Base-by-base conservation (phyloP, 192 early-diverging fungal species). In the Entomortierella parvispora region DNA sequence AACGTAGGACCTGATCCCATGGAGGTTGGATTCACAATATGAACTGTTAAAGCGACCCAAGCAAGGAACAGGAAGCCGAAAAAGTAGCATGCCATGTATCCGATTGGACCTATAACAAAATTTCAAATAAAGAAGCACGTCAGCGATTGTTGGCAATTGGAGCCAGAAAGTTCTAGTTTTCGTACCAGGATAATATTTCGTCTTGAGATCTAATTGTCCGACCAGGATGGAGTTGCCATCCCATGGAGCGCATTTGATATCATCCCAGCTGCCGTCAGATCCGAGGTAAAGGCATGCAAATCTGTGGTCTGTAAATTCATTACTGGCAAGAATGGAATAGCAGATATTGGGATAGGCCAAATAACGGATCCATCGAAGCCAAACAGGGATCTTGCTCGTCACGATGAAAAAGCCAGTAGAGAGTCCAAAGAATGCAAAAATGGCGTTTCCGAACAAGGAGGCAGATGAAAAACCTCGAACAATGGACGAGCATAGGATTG, bases 331-430 rank as follows among this genome's bases (percentile, higher is more conserved):
- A 26, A 77, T 68, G n/a, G 17, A 33, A 26, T 68, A 77, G 45
- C 74, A 56, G 5, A 64, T 9, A 54, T 64, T 77, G 31, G 65
- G 46, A 10, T 68, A 77, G 3, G 74, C 74, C 20, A 77, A 22
- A 17, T 68, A 68, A n/a, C 47, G 56, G 46, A 77, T 77, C 74
- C 74, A 77, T 25, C 66, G 66, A 14, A 77, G 34, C 74, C 74
- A 77, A 9, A 31, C 74, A 14, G 74, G 74, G 40, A 77, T 77
- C 17, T 53, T 62, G 34, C 66, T 77, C 7, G 61, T 64, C 37
- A 77, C 65, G 42, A 77, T 54, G 34, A 77, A 77, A 54, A 68
- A 77, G 0, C 74, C 74, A 34, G 74, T 77, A 43, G 74, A 63
- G 11, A 77, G 55, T 4, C 74, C 74, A 64, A 64, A 77, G 43